Base-by-base conservation (phyloP, 495 filamentous ascomycete species). In the Aspergillus egyptiacus region DNA sequence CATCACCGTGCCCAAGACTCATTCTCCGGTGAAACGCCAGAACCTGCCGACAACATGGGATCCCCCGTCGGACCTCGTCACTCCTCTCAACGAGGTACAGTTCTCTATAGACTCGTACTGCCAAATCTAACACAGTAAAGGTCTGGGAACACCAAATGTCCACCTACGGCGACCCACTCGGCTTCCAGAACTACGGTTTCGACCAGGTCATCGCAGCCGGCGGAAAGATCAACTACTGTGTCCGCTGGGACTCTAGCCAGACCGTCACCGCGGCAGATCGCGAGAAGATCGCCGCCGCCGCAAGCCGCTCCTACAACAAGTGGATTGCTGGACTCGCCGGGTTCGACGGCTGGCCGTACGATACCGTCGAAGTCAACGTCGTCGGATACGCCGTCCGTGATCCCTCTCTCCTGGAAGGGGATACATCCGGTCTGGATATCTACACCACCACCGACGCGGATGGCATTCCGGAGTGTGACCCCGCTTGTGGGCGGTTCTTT, bases 151-250 rank as follows among this genome's bases (percentile, higher is more conserved):
- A 56, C 48, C 23, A 56, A 30, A 22, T 56, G 13, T 32, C 30
- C 0, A 56, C 53, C 28, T 56, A 56, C 43, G 39, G 7, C 35
- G 53, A 56, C 37, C 14, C 53, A 1, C 53, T 56, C 30, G 53
- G 53, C 14, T 56, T 56, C 53, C 20, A 41, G 10, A 56, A 56
- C 53, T 56, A 56, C 43, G 53, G 53, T 7, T 56, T 38, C 43
- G 53, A 56, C 43, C 53, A 56, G 28, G 53, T 56, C 8, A 56
- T 56, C 13, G 53, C 39, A 11, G 53, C 47, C 35, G 34, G 40
- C 1, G 53, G 53, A 11, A 56, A 51, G 13, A 56, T 56, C 37
- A 56, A 56, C 42, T 56, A 56, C 48, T 56, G 53, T 34, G 53
- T 56, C 17, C 53, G 53, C 11, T 56, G 53, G 53, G 53, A 56